These are phyloP conservation scores for Gigaspora rosea DNA, from an alignment of 192 early-diverging fungal species.

Conservation along the genomic window DNA sequence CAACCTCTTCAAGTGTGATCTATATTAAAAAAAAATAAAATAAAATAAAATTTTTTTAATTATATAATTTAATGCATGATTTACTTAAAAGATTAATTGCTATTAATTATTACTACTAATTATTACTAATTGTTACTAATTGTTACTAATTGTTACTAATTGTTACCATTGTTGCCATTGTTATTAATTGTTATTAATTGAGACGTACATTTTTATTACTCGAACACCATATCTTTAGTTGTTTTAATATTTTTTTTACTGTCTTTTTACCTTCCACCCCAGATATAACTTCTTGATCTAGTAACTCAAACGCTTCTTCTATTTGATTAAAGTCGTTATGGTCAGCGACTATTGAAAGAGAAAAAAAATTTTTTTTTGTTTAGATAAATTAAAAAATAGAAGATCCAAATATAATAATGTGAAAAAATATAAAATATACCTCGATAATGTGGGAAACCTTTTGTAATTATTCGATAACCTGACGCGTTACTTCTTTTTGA, in stretches of 20 bases:
- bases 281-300: slow-evolving; percentile 15
- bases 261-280: slow-evolving; percentile 32
- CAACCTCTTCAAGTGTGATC: slow-evolving; percentile 2
- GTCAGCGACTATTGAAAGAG: slow-evolving; percentile 11
- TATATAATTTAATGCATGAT: not conserved
- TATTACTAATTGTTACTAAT: too few relatives aligned
- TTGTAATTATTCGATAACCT: slow-evolving; percentile 28
- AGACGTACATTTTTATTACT: not conserved
- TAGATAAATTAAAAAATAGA: not conserved
- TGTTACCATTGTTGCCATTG: too few relatives aligned
- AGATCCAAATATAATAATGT: not conserved
- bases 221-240: slow-evolving; percentile 15
- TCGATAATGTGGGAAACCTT: slow-evolving; percentile 28
- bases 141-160: not conserved
- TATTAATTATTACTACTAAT: too few relatives aligned
- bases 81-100: too few relatives aligned
- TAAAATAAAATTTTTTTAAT: not conserved
- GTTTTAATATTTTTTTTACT: slow-evolving; percentile 33
- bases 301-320: slow-evolving; percentile 1
- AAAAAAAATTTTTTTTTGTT: not conserved
- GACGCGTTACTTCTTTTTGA: slow-evolving; percentile 6
- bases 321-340: slow-evolving; percentile 26
- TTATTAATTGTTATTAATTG: not conserved
- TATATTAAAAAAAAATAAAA: not conserved
- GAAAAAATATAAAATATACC: slow-evolving; percentile 12